Evolutionary conservation across 345 rosid genomes (phyloP), one percentile per base, ranked within the genome.

Genomic region (Gossypioides kirkii): DNA sequence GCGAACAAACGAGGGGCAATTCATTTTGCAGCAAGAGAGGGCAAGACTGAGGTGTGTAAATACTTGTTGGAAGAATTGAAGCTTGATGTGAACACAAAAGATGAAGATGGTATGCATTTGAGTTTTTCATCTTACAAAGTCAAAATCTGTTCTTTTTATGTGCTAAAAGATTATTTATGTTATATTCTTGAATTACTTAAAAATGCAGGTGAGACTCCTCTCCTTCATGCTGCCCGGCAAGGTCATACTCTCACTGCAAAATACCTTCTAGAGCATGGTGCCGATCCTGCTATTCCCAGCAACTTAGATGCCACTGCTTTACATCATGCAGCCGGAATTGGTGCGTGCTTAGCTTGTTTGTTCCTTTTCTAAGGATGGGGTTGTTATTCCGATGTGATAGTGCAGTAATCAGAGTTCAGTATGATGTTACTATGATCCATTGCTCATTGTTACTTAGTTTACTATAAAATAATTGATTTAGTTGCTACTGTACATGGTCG

Each of bases 11-110:
- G 97, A 55, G 98, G 97, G 18, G 97, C 97, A 3, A 86, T 92
- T 74, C 98, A 94, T 81, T 94, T 94, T 83, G 96, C 96, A 2
- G 97, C 98, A 6, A 88, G 96, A 75, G 98, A 92, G 83, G 98
- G 96, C 8, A 80, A 87, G 80, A 89, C 85, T 41, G 95, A 90
- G 56, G 85, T 94, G 47, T 92, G 97, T 80, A 89, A 83, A 75
- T 90, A 86, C 84, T 87, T 90, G 80, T 59, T 92, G 64, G 97
- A 92, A 81, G 97, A 92, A 32, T 83, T 90, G 76, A 87, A 88
- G 83, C 92, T 90, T 18, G 79, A 89, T 62, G 86, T 81, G 1
- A 78, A 90, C 75, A 78, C 86, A 14, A 87, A 80, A 84, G 98
- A 92, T 70, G 98, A 90, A 77, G 92, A 93, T 78, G 97, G 98